These are phyloP conservation scores for Apiospora arundinis DNA, from an alignment of 2,329 filamentous ascomycete genomes.

Conservation along the genomic window DNA sequence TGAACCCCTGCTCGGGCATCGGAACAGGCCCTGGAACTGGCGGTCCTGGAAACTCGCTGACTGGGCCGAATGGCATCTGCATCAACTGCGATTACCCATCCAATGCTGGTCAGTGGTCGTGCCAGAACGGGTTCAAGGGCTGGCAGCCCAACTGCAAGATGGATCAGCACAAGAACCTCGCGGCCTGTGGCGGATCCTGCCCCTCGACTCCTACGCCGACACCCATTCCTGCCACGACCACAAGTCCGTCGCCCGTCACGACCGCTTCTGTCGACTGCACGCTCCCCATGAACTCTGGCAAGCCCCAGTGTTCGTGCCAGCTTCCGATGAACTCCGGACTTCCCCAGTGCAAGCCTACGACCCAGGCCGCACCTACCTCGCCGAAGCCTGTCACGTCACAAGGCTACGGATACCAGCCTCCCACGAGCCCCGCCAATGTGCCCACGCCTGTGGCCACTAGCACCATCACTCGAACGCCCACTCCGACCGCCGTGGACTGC, in stretches of 20 bases:
- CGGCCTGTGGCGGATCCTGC: neutral
- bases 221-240: neutral
- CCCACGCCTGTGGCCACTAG: neutral
- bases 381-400: neutral
- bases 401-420: neutral
- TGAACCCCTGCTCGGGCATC: slow-evolving; percentile 4
- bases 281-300: neutral
- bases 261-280: neutral
- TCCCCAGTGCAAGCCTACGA: neutral
- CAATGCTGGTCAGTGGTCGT: neutral
- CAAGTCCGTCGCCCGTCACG: neutral
- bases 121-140: neutral
- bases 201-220: neutral
- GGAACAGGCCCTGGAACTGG: neutral
- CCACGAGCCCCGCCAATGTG: neutral
- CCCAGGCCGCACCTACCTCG: no score
- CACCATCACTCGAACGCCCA: neutral
- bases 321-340: neutral
- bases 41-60: neutral
- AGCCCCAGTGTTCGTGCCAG: neutral
- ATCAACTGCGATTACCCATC: slow-evolving; percentile 7
- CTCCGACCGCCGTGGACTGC: neutral
- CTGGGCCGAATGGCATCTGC: slow-evolving; percentile 7
- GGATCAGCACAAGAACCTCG: slow-evolving; percentile 3
- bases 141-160: slow-evolving; percentile 11